Conservation (phyloP, 768 basidiomycete genomes). For the Suillus discolor region DNA sequence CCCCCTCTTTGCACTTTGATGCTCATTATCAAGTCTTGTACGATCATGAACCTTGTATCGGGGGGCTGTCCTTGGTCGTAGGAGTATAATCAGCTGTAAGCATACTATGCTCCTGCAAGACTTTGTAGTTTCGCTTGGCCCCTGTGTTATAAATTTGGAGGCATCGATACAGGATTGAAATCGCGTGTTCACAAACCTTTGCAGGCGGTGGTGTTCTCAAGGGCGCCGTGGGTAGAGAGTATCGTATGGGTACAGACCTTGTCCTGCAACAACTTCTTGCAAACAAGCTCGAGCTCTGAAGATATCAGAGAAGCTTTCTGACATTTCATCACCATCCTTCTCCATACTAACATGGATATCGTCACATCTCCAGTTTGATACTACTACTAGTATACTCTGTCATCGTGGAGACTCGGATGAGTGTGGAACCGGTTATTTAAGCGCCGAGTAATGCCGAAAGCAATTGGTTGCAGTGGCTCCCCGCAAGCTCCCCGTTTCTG, state of each 20-base stretch:
- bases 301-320: background rate
- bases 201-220: too few relatives aligned
- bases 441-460: constrained; percentile 6
- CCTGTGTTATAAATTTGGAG: too few relatives aligned
- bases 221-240: too few relatives aligned
- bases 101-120: background rate
- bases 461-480: background rate
- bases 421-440: background rate
- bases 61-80: background rate
- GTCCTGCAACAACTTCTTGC: background rate
- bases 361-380: background rate
- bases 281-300: too few relatives aligned
- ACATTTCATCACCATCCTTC: background rate
- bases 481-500: background rate
- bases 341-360: background rate
- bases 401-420: background rate
- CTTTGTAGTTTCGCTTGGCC: too few relatives aligned
- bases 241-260: background rate
- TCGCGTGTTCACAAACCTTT: too few relatives aligned
- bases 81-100: background rate
- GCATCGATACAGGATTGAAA: too few relatives aligned
- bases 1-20: background rate
- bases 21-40: background rate
- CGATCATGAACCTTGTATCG: background rate
- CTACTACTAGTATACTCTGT: too few relatives aligned